Percentiles rank a stretch among this genome's conserved stretches.
These are phyloP conservation scores for Neocatenulostroma microsporum DNA, from an alignment of 2,329 filamentous ascomycete genomes.

Conservation along the genomic window DNA sequence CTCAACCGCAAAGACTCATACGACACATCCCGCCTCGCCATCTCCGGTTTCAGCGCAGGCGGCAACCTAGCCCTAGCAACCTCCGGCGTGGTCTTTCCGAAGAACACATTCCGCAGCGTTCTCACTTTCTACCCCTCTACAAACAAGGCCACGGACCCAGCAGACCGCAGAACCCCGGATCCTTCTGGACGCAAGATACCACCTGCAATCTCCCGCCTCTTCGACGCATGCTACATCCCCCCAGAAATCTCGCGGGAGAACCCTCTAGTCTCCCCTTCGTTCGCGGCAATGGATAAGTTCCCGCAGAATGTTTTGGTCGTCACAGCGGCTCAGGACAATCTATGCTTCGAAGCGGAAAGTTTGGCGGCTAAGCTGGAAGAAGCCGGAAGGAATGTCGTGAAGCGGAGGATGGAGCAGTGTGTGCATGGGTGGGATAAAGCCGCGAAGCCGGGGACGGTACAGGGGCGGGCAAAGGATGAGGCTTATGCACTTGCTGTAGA, in stretches of 20 bases:
- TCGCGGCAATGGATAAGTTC: conserved; percentile 20
- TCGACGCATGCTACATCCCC: conserved; percentile 31
- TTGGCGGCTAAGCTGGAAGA: conserved; percentile 26
- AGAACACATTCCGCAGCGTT: conserved; percentile 25
- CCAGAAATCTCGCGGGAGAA: conserved; percentile 22
- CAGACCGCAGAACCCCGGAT: conserved; percentile 25
- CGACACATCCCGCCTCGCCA: conserved; percentile 23
- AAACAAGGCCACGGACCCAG: conserved; percentile 26
- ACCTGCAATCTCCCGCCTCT: conserved; percentile 20
- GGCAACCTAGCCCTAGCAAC: conserved; percentile 33
- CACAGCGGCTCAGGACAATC: conserved; percentile 31
- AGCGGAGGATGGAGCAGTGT: conserved; percentile 24
- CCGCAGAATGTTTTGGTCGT: conserved; percentile 27
- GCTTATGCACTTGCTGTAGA: conserved; percentile 1
- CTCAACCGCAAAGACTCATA: conserved; percentile 25
- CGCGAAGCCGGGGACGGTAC: background rate
- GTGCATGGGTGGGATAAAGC: conserved; percentile 23
- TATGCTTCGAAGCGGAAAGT: conserved; percentile 30
- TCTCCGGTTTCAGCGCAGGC: conserved; percentile 38
- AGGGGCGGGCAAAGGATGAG: conserved; percentile 1
- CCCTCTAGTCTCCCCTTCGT: conserved; percentile 31
- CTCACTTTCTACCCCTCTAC: conserved; percentile 31
- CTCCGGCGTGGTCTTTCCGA: conserved; percentile 24
- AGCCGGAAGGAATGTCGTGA: conserved; percentile 19
- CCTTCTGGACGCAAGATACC: conserved; percentile 17